Conservation (phyloP, 352 stramenopile species). For the Phytophthora melonis region DNA sequence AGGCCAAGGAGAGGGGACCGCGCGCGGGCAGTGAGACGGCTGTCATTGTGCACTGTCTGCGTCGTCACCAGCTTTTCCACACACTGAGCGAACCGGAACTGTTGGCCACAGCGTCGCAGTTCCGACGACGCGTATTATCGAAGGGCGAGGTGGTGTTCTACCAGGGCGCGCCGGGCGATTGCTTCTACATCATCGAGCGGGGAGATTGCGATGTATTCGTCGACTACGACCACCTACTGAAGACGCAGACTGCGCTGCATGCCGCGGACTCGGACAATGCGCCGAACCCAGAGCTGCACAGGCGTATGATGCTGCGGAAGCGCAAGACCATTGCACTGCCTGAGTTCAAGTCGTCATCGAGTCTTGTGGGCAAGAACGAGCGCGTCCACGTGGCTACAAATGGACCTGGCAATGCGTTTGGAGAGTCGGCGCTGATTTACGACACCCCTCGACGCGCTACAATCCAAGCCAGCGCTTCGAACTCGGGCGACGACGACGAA, state of each 20-base stretch:
- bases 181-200: conserved; percentile 84
- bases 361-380: conserved; percentile 68
- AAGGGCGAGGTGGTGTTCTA: conserved; percentile 88
- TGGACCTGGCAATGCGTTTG: conserved; percentile 79
- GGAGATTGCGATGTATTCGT: conserved; percentile 88
- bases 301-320: conserved; percentile 50
- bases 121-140: conserved; percentile 61
- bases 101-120: conserved; percentile 57
- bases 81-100: conserved; percentile 78
- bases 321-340: conserved; percentile 77
- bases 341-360: conserved; percentile 74
- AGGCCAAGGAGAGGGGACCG: conserved; percentile 43
- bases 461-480: conserved; percentile 42
- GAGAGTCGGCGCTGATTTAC: conserved; percentile 88
- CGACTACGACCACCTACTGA: conserved; percentile 76
- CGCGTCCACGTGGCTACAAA: conserved; percentile 85
- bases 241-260: conserved; percentile 48
- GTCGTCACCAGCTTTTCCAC: conserved; percentile 86
- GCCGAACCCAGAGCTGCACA: conserved; percentile 21
- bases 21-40: conserved; percentile 45
- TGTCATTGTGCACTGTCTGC: conserved; percentile 73
- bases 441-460: conserved; percentile 84
- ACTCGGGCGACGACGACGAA: conserved; percentile 23
- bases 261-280: conserved; percentile 20
- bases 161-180: conserved; percentile 77